Percentiles rank a stretch among this genome's conserved stretches.
phyloP scores from a whole-genome alignment of 2,329 filamentous ascomycete genomes.

The Zymoseptoria passerinii region DNA sequence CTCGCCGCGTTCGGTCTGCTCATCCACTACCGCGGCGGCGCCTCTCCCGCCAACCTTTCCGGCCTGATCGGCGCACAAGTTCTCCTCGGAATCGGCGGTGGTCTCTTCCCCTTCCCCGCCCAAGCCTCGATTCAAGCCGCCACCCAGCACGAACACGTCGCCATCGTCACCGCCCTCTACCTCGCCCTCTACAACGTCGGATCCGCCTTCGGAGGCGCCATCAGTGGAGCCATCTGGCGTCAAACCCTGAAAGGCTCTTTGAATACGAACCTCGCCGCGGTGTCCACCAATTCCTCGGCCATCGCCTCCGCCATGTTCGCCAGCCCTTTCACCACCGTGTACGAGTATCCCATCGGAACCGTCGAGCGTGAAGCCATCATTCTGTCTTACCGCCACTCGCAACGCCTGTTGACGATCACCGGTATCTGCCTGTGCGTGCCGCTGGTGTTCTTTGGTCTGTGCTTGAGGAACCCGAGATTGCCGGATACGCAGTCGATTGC shows the following conservation, averaged over 20 bases:
- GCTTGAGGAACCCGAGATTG: slow-evolving; percentile 40
- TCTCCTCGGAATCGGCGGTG: slow-evolving; percentile 54
- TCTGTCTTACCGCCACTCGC: slow-evolving; percentile 38
- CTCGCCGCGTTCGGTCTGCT: slow-evolving; percentile 58
- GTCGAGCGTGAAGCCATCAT: slow-evolving; percentile 37
- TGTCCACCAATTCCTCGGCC: slow-evolving; percentile 28
- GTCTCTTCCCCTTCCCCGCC: slow-evolving; percentile 50
- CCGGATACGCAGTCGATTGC: slow-evolving; percentile 40
- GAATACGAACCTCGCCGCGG: slow-evolving; percentile 22
- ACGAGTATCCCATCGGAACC: slow-evolving; percentile 38
- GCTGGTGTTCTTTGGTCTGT: slow-evolving; percentile 39
- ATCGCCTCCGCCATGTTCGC: slow-evolving; percentile 36
- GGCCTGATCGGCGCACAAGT: slow-evolving; percentile 57
- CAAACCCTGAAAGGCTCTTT: slow-evolving; percentile 46
- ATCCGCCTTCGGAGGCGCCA: slow-evolving; percentile 50
- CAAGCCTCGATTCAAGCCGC: slow-evolving; percentile 46
- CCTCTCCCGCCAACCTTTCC: slow-evolving; percentile 36
- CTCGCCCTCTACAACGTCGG: slow-evolving; percentile 54
- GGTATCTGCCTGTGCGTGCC: slow-evolving; percentile 43
- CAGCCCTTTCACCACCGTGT: slow-evolving; percentile 34
- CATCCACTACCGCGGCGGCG: slow-evolving; percentile 53
- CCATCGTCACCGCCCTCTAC: slow-evolving; percentile 49
- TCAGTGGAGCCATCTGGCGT: slow-evolving; percentile 50
- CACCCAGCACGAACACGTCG: slow-evolving; percentile 48
- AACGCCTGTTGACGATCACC: slow-evolving; percentile 43